These are phyloP conservation scores for Moesziomyces antarcticus DNA, from an alignment of 1,284 basidiomycete genomes.

Conservation along the genomic window DNA sequence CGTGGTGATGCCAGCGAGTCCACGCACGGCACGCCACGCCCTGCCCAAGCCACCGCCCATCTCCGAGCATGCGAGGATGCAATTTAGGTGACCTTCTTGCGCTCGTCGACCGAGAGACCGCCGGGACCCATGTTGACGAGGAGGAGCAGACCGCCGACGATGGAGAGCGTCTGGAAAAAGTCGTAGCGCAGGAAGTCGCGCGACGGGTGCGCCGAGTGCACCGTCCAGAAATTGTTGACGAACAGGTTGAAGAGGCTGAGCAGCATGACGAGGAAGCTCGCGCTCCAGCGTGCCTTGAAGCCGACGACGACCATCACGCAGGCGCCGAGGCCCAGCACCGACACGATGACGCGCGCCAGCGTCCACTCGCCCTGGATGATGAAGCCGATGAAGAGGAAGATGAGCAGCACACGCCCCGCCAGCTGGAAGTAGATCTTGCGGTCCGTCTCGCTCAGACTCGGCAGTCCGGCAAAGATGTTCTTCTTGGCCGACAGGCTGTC, in stretches of 20 bases:
- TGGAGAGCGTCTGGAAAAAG: conserved; percentile 74
- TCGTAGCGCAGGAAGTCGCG: conserved; percentile 87
- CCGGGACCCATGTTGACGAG: conserved; percentile 98
- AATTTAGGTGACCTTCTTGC: conserved; percentile 81
- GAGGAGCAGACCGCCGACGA: conserved; percentile 95
- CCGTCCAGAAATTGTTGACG: conserved; percentile 98
- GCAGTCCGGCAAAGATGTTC: conserved; percentile 86
- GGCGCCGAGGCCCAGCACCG: conserved; percentile 75
- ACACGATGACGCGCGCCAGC: conserved; percentile 84
- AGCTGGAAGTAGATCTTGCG: conserved; percentile 92
- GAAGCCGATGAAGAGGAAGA: conserved; percentile 99
- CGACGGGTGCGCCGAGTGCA: conserved; percentile 88
- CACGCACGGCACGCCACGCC: too few relatives aligned
- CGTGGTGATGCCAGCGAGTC: too few relatives aligned
- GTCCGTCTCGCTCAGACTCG: conserved; percentile 88
- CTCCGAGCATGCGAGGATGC: too few relatives aligned
- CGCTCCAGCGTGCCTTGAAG: conserved; percentile 99
- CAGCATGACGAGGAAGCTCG: conserved; percentile 92
- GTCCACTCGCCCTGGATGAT: conserved; percentile 93
- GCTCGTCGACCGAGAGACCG: conserved; percentile 97
- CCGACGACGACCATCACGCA: conserved; percentile 97
- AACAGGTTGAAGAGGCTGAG: conserved; percentile 88
- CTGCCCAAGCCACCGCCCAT: too few relatives aligned
- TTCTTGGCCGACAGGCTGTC: conserved; percentile 87
- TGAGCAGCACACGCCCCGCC: conserved; percentile 93